Base-by-base conservation (phyloP, 2,329 filamentous ascomycete genomes). In the Colletotrichum sp. region DNA sequence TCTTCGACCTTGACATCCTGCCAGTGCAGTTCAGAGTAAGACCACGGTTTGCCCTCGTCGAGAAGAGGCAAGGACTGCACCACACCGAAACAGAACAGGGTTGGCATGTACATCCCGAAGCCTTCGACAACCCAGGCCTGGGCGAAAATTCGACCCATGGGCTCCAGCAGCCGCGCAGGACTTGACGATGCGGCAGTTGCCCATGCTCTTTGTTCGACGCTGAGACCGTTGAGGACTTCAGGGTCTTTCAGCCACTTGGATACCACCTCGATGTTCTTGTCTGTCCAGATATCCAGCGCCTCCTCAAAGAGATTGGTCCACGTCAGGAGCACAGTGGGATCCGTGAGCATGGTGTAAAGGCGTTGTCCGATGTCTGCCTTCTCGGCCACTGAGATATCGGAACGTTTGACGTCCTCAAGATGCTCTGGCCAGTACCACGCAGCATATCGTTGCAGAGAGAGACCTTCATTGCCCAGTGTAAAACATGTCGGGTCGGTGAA, bases 371-470 rank as follows among this genome's bases (percentile, higher is more conserved):
- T 78, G 6, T 78, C 76, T 2, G 77, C 77, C 73, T 84, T 86
- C 57, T 84, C 79, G 0, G 77, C 66, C 0, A 65, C 69, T 0
- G 79, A 74, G 1, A 84, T 76, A 0, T 73, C 73, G 0, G 73
- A 61, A 2, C 80, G 80, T 51, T 85, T 81, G 16, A 86, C 77
- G 1, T 79, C 80, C 0, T 80, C 80, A 15, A 85, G 68, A 74
- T 86, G 84, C 43, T 86, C 84, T 64, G 85, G 84, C 84, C 84
- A 86, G 70, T 86, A 86, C 84, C 84, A 85, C 0, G 84, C 84
- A 1, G 84, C 83, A 43, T 86, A 86, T 58, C 84, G 27, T 29
- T 77, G 75, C 13, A 76, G 9, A 9, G 76, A 71, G 15, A 74
- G 34, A 9, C 75, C 75, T 57, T 76, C 69, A 3, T 82, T 70